A percentile compares a stretch with the other conserved stretches of the same genome.
Evolutionary conservation across 2,329 filamentous ascomycete species (phyloP).

Genomic region (Polytolypa hystricis): DNA sequence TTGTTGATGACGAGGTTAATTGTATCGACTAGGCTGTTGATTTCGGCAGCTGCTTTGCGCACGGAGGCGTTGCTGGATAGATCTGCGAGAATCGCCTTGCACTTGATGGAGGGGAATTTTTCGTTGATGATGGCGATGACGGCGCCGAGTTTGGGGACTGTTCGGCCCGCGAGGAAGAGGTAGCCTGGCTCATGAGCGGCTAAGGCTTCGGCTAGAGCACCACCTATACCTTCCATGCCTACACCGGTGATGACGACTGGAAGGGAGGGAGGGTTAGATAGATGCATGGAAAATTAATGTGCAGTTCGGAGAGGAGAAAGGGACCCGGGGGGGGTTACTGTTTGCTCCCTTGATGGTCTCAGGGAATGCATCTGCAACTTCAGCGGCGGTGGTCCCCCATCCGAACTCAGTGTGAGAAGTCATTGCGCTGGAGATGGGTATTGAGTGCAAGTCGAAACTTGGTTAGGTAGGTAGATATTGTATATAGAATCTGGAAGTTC

Average conservation of each 20-base stretch:
- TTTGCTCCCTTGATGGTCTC: constrained; percentile 13
- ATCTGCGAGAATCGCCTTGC: constrained; percentile 12
- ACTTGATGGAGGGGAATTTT: constrained; percentile 1
- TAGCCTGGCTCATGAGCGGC: constrained; percentile 21
- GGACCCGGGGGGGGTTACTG: constrained; percentile 6
- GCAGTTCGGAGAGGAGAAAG: neutral
- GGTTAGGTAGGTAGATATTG: too few species aligned
- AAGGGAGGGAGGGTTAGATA: too few species aligned
- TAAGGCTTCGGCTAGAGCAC: constrained; percentile 22
- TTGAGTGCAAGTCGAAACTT: too few species aligned
- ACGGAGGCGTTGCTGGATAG: constrained; percentile 20
- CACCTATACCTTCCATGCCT: constrained; percentile 25
- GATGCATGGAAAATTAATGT: too few species aligned
- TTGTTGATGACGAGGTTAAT: constrained; percentile 25
- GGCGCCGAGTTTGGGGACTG: constrained; percentile 21
- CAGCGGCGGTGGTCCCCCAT: constrained; percentile 24
- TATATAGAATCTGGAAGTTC: too few species aligned
- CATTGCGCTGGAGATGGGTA: too few species aligned
- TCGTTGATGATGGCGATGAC: constrained; percentile 14
- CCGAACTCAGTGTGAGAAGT: constrained; percentile 28
- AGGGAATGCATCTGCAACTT: constrained; percentile 21
- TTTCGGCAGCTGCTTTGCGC: constrained; percentile 16
- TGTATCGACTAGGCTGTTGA: constrained; percentile 12
- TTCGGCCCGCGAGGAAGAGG: constrained; percentile 30
- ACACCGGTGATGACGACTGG: constrained; percentile 31